phyloP scores from a whole-genome alignment of 116 monocot species.

The Posidonia oceanica region DNA sequence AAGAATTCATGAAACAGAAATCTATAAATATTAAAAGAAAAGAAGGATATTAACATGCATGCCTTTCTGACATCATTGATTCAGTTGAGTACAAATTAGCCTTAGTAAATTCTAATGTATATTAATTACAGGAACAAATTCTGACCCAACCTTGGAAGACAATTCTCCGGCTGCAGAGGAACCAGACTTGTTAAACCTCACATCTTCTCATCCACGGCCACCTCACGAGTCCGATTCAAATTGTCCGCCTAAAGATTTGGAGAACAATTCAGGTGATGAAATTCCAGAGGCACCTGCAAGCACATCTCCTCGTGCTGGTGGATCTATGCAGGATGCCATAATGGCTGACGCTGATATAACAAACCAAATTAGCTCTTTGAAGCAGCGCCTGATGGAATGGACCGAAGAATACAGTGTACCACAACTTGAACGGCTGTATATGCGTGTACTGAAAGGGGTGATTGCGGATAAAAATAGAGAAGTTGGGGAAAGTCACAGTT shows the following conservation, averaged over 20 bases:
- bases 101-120: neutral
- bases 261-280: constrained; percentile 13
- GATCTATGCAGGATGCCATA: constrained; percentile 1
- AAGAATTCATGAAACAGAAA: no score
- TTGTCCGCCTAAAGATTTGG: constrained; percentile 14
- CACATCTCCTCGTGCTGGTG: neutral
- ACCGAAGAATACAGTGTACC: constrained; percentile 51
- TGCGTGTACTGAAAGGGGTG: constrained; percentile 46
- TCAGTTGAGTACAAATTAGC: no score
- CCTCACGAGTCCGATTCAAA: constrained; percentile 23
- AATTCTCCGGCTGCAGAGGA: constrained; percentile 10
- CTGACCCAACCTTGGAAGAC: constrained; percentile 43
- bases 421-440: constrained; percentile 77
- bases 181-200: neutral
- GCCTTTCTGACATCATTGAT: no score
- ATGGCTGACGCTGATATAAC: constrained; percentile 28
- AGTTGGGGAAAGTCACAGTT: constrained; percentile 30
- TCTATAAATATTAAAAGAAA: no score
- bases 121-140: constrained; percentile 1
- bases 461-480: constrained; percentile 31
- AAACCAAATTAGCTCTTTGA: constrained; percentile 25
- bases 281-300: constrained; percentile 14
- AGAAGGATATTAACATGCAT: no score
- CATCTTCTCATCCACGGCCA: constrained; percentile 12
- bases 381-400: constrained; percentile 39